Conservation (phyloP, 768 basidiomycete genomes). For the Panus rudis region DNA sequence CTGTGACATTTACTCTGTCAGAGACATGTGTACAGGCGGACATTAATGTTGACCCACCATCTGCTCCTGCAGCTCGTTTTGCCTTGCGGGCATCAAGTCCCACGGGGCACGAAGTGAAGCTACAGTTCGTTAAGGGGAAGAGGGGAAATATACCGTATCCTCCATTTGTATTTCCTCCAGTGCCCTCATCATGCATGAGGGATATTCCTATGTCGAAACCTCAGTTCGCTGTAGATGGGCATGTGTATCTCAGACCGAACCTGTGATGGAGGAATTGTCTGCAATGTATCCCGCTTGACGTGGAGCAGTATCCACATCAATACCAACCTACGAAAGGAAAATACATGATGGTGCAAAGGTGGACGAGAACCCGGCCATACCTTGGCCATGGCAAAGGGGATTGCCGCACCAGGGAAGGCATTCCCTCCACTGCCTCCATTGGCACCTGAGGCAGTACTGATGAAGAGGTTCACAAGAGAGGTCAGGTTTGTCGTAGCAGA, state of each 20-base stretch:
- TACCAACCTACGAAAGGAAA: conserved; percentile 32
- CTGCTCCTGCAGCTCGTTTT: conserved; percentile 35
- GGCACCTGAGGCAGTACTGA: conserved; percentile 40
- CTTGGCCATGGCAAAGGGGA: conserved; percentile 50
- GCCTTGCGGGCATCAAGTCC: conserved; percentile 33
- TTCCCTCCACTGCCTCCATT: conserved; percentile 42
- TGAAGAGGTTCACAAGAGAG: conserved; percentile 44
- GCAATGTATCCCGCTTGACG: conserved; percentile 45
- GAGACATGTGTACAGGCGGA: neutral
- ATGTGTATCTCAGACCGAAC: conserved; percentile 1
- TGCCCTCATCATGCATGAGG: conserved; percentile 48
- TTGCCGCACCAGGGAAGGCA: conserved; percentile 42
- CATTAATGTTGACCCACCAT: conserved; percentile 25
- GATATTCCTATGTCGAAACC: conserved; percentile 36
- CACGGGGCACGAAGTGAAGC: conserved; percentile 36
- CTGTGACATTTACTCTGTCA: conserved; percentile 15
- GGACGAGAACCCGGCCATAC: conserved; percentile 15
- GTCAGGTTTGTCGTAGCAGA: conserved; percentile 28
- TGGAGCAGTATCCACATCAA: conserved; percentile 42
- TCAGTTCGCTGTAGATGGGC: neutral
- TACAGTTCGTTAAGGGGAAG: conserved; percentile 37
- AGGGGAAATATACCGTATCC: conserved; percentile 48
- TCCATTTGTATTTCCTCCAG: conserved; percentile 43
- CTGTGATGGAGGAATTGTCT: conserved; percentile 29
- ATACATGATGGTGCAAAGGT: neutral